phyloP scores from a whole-genome alignment of 148 eudicot genomes.

The Tetragonia tetragonoides region DNA sequence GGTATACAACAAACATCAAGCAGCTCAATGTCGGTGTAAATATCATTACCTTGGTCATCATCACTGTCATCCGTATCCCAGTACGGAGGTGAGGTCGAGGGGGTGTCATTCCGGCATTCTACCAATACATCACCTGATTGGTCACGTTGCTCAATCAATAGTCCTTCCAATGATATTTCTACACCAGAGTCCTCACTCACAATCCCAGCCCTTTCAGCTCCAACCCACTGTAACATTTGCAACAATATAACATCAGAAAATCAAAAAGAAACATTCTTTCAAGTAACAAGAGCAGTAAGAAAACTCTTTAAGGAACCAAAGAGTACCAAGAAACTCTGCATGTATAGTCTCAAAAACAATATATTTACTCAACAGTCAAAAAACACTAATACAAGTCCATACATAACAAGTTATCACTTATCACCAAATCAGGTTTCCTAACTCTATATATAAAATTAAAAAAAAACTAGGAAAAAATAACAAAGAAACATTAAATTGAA shows the following conservation, averaged over 20 bases:
- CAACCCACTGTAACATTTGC: constrained; percentile 34
- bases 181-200: constrained; percentile 54
- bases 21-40: constrained; percentile 15
- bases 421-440: too few relatives aligned
- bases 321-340: neutral
- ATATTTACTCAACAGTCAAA: too few relatives aligned
- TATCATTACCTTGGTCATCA: constrained; percentile 47
- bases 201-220: constrained; percentile 51
- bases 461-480: too few relatives aligned
- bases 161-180: constrained; percentile 54
- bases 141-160: constrained; percentile 53
- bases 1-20: neutral
- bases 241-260: neutral
- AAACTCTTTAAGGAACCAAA: too few relatives aligned
- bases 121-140: constrained; percentile 70
- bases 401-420: too few relatives aligned
- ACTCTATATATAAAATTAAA: too few relatives aligned
- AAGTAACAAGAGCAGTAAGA: neutral
- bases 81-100: constrained; percentile 88
- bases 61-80: constrained; percentile 88
- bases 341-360: neutral
- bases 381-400: too few relatives aligned
- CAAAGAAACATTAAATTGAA: too few relatives aligned
- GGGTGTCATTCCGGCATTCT: constrained; percentile 78
- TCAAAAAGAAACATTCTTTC: neutral